Percentiles rank a stretch among this genome's conserved stretches.
Evolutionary conservation across 2,329 filamentous ascomycete genomes (phyloP).

Genomic region (Sclerotinia sclerotiorum): DNA sequence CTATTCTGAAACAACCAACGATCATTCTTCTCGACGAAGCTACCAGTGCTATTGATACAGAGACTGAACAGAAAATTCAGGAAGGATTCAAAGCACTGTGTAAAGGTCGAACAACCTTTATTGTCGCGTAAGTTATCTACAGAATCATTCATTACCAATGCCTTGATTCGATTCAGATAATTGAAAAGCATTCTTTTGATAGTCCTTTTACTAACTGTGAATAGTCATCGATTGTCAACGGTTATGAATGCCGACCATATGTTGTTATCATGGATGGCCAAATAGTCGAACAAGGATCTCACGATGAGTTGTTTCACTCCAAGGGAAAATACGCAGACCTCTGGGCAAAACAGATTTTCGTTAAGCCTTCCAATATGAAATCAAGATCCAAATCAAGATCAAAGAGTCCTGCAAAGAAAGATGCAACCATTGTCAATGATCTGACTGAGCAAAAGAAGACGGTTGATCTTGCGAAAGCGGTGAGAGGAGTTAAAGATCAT

Average conservation of each 20-base stretch:
- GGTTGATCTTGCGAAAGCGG: constrained; percentile 28
- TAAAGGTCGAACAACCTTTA: constrained; percentile 50
- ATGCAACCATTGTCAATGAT: constrained; percentile 39
- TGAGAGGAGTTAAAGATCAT: constrained; percentile 24
- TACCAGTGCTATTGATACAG: constrained; percentile 89
- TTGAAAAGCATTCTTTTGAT: no score
- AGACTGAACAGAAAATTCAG: constrained; percentile 91
- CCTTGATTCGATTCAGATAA: no score
- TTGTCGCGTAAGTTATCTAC: constrained; percentile 38
- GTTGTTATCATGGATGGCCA: constrained; percentile 53
- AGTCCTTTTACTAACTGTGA: constrained; percentile 24
- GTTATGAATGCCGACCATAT: constrained; percentile 53
- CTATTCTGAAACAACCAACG: constrained; percentile 89
- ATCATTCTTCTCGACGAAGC: constrained; percentile 93
- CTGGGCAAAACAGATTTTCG: constrained; percentile 50
- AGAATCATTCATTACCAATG: background rate
- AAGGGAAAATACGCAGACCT: constrained; percentile 53
- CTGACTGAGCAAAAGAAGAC: constrained; percentile 30
- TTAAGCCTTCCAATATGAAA: constrained; percentile 33
- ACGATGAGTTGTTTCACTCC: constrained; percentile 48
- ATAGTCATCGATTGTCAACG: constrained; percentile 51
- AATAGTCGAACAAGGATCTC: constrained; percentile 53
- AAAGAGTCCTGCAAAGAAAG: constrained; percentile 34
- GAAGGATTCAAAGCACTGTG: constrained; percentile 51
- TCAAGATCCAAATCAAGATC: constrained; percentile 33